Evolutionary conservation across 805 yeast genomes (phyloP), one percentile per base, ranked within the genome.

Genomic region (Nakazawaea holstii): DNA sequence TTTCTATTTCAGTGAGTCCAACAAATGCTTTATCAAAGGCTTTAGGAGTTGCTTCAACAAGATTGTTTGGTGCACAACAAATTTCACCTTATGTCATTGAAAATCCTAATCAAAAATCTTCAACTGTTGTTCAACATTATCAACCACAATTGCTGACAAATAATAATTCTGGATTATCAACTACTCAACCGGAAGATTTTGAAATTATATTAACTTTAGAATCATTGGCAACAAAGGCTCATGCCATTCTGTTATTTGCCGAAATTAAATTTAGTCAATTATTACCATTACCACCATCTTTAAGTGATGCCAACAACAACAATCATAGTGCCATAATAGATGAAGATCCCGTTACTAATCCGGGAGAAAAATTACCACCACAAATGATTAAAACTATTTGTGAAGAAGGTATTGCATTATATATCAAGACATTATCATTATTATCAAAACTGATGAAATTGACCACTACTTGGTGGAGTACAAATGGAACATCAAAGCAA

Each of bases 401-500:
- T 50, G 90, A 86, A 55, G 98, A 94, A 61, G 95, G 97, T 2
- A 80, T 90, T 17, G 83, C 83, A 1, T 68, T 92, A 48, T 92
- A 90, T 64, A 84, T 90, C 52, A 92, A 91, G 65, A 79, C 95
- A 0, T 72, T 94, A 40, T 81, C 95, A 1, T 67, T 91, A 13
- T 72, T 92, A 44, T 92, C 96, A 0, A 80, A 76, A 51, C 96
- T 96, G 0, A 91, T 92, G 95, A 75, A 80, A 43, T 64, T 81
- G 36, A 95, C 97, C 1, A 80, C 91, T 38, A 82, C 75, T 11
- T 94, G 98, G 97, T 94, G 98, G 98, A 75, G 78, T 51, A 66
- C 65, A 33, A 70, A 69, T 31, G 67, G 74, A 50, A 61, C 58
- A 27, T 48, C 55, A 13, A 58, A 59, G 28, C 49, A 61, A 49